Evolutionary conservation across 2,329 filamentous ascomycete species (phyloP).

Genomic region (Sclerotinia subarctica): DNA sequence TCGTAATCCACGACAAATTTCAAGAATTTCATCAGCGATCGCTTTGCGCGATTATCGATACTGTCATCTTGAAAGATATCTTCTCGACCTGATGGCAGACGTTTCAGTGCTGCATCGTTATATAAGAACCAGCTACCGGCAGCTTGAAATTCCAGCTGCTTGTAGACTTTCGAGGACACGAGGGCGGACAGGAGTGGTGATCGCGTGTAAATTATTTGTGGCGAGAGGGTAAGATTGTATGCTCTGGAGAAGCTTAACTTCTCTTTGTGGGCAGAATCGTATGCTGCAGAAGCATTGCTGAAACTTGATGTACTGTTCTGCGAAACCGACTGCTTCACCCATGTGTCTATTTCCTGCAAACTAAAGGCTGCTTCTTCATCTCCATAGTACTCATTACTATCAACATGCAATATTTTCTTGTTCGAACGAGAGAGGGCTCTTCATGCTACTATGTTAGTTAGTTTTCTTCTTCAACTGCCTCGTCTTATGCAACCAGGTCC

Average conservation of each 20-base stretch:
- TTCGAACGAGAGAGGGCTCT: slow-evolving; percentile 90
- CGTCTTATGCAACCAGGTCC: background rate
- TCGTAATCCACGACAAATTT: slow-evolving; percentile 78
- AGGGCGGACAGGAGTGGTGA: slow-evolving; percentile 75
- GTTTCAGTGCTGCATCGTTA: slow-evolving; percentile 48
- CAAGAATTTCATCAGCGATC: slow-evolving; percentile 87
- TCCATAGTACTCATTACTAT: slow-evolving; percentile 85
- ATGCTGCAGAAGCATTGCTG: slow-evolving; percentile 33
- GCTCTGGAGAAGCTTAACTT: slow-evolving; percentile 63
- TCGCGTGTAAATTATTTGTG: slow-evolving; percentile 80
- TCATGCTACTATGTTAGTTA: slow-evolving; percentile 66
- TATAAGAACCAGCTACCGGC: slow-evolving; percentile 91
- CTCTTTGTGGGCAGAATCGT: slow-evolving; percentile 25
- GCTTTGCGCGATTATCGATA: slow-evolving; percentile 78
- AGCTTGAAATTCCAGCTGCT: slow-evolving; percentile 88
- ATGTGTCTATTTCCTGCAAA: slow-evolving; percentile 75
- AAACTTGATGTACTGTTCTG: slow-evolving; percentile 35
- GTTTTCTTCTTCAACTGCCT: slow-evolving; percentile 45
- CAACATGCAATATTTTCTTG: slow-evolving; percentile 88
- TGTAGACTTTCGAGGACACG: slow-evolving; percentile 84
- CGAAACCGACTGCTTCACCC: slow-evolving; percentile 53
- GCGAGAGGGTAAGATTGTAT: slow-evolving; percentile 80
- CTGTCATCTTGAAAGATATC: slow-evolving; percentile 79
- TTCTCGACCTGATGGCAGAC: slow-evolving; percentile 85
- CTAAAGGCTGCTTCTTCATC: slow-evolving; percentile 81